Base-by-base conservation (phyloP, 2,329 filamentous ascomycete species). In the Fusarium nematophilum region DNA sequence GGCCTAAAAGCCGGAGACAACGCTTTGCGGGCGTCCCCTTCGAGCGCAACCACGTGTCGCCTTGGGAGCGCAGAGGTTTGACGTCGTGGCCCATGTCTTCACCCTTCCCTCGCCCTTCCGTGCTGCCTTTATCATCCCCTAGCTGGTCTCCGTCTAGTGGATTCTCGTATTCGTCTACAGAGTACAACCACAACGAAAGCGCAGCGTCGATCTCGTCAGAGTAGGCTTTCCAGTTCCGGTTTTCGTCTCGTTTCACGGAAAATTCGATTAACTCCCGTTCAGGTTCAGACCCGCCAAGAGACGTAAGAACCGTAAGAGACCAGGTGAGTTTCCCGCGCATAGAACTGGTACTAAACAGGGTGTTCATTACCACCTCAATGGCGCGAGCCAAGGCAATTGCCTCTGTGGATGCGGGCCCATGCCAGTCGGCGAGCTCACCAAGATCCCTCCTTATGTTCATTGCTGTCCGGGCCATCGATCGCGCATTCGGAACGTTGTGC, bases 151-250 rank as follows among this genome's bases (percentile, higher is more conserved):
- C n/a, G n/a, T n/a, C n/a, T n/a, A n/a, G n/a, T n/a, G 10, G 15
- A 7, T 29, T 40, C 26, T 9, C 17, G 21, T 42, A 25, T 45
- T 57, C 21, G 39, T 45, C n/a, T 13, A 65, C 57, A 6, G 57
- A 65, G 57, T 64, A 72, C 1, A 72, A 8, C 72, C 72, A 73
- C 4, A 73, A 40, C 1, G 72, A 74, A 7, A 74, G 48, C 3
- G 61, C 69, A 6, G 72, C 68, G 6, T 73, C 70, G 13, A 73
- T 57, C 27, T 69, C 62, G 3, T 58, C 56, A 3, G 57, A 14
- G 31, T 47, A 40, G 15, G 59, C 60, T 21, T 49, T 65, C 71
- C 70, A 73, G 4, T 14, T 38, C 18, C 8, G n/a, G n/a, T n/a
- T n/a, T n/a, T n/a, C n/a, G n/a, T n/a, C n/a, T n/a, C n/a, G n/a